phyloP scores from a whole-genome alignment of 129 eudicot genomes.

The Flaveria sonorensis region DNA sequence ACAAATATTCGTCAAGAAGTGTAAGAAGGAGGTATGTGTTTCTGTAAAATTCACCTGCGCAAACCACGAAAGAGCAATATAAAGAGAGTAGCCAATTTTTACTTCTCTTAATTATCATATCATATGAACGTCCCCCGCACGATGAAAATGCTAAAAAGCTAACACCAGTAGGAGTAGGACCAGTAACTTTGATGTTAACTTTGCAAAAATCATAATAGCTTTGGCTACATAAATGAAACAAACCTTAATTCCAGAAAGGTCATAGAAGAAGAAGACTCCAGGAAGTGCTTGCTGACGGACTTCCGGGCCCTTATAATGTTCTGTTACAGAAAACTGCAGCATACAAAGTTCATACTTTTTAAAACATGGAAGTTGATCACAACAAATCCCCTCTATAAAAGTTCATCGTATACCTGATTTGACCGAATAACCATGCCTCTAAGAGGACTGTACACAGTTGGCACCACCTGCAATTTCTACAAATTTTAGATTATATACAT shows the following conservation, averaged over 20 bases:
- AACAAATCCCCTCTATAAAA: conserved; percentile 4
- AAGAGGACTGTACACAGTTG: conserved; percentile 74
- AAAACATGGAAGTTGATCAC: background rate
- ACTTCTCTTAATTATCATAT: background rate
- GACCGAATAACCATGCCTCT: conserved; percentile 69
- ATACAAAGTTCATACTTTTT: conserved; percentile 13
- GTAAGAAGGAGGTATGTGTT: conserved; percentile 66
- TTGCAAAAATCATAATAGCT: background rate
- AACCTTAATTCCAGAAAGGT: conserved; percentile 92
- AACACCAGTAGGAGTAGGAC: conserved; percentile 1
- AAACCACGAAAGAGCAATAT: conserved; percentile 11
- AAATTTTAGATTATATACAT: background rate
- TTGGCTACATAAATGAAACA: conserved; percentile 24
- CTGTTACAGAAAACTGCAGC: conserved; percentile 87
- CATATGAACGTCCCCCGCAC: background rate
- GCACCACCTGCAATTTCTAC: conserved; percentile 65
- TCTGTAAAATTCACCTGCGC: conserved; percentile 80
- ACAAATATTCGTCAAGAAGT: conserved; percentile 83
- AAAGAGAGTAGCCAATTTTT: background rate
- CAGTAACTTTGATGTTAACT: conserved; percentile 1
- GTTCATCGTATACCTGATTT: conserved; percentile 64
- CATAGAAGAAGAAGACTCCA: conserved; percentile 89
- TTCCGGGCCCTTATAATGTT: conserved; percentile 70
- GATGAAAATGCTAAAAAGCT: background rate
- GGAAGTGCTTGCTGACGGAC: conserved; percentile 59